Percentiles rank a stretch among this genome's conserved stretches.
These are phyloP conservation scores for Phytophthora colocasiae DNA, from an alignment of 352 stramenopile species.

Conservation along the genomic window DNA sequence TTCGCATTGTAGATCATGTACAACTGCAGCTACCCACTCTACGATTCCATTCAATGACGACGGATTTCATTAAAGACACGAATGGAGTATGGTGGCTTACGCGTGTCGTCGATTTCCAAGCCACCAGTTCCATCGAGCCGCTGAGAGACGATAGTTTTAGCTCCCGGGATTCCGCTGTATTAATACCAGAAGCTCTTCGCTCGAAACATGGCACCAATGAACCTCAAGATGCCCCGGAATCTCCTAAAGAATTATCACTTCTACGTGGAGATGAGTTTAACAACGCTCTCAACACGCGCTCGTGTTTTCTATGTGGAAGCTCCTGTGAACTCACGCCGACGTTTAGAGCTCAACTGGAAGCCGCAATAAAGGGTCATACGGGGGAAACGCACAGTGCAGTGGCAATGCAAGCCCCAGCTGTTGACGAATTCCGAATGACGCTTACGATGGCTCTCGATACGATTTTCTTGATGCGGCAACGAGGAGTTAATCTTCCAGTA, in stretches of 20 bases:
- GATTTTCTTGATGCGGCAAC: conserved; percentile 71
- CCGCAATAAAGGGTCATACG: conserved; percentile 40
- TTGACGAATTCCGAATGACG: conserved; percentile 76
- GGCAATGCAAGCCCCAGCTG: conserved; percentile 26
- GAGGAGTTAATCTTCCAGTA: conserved; percentile 49
- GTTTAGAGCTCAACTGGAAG: conserved; percentile 51
- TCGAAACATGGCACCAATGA: conserved; percentile 43
- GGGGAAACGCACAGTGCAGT: conserved; percentile 8
- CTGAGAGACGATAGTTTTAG: conserved; percentile 19
- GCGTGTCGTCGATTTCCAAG: conserved; percentile 63
- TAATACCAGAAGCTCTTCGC: conserved; percentile 55
- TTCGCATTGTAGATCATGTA: conserved; percentile 70
- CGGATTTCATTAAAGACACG: conserved; percentile 77
- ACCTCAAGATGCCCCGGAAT: conserved; percentile 7
- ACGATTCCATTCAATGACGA: conserved; percentile 60
- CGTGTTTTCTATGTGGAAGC: conserved; percentile 67
- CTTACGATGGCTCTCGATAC: conserved; percentile 81
- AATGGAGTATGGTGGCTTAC: conserved; percentile 75
- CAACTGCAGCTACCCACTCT: conserved; percentile 66
- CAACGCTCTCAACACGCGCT: conserved; percentile 21
- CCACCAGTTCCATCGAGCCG: conserved; percentile 29
- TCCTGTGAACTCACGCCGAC: conserved; percentile 54
- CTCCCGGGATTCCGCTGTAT: conserved; percentile 46
- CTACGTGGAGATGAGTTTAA: conserved; percentile 20
- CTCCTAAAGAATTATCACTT: conserved; percentile 3